Conservation (phyloP, 192 early-diverging fungal genomes). For the Funneliformis mosseae region DNA sequence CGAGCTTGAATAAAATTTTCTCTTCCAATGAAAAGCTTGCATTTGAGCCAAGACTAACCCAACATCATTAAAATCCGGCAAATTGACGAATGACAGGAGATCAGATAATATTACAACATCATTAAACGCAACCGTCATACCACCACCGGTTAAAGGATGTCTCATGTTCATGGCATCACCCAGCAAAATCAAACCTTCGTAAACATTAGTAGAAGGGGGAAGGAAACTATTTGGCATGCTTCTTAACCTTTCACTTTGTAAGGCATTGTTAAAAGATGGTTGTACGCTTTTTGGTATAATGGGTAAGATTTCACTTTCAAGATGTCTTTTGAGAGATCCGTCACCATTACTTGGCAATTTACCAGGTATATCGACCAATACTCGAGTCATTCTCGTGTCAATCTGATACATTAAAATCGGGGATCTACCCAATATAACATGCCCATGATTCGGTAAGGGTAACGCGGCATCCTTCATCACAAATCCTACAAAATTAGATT, state of each 20-base stretch:
- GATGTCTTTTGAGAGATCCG: slow-evolving; percentile 57
- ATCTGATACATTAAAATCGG: slow-evolving; percentile 88
- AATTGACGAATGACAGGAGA: slow-evolving; percentile 50
- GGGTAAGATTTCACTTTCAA: slow-evolving; percentile 64
- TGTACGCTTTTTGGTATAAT: slow-evolving; percentile 69
- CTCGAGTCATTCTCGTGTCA: slow-evolving; percentile 75
- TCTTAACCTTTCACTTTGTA: slow-evolving; percentile 74
- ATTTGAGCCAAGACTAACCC: slow-evolving; percentile 55
- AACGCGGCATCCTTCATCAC: slow-evolving; percentile 70
- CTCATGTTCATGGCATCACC: slow-evolving; percentile 98
- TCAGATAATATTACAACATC: slow-evolving; percentile 80
- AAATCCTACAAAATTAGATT: slow-evolving; percentile 76
- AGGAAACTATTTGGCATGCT: slow-evolving; percentile 91
- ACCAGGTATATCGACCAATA: slow-evolving; percentile 93
- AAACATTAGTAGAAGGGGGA: slow-evolving; percentile 77
- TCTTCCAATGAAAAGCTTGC: slow-evolving; percentile 72
- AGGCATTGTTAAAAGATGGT: slow-evolving; percentile 56
- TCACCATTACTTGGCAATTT: slow-evolving; percentile 69
- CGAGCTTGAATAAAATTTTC: slow-evolving; percentile 67
- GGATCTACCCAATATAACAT: slow-evolving; percentile 86
- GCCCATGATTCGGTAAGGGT: slow-evolving; percentile 85
- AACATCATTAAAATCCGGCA: slow-evolving; percentile 53
- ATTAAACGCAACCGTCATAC: slow-evolving; percentile 96
- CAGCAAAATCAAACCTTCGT: slow-evolving; percentile 76
- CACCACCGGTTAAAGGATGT: slow-evolving; percentile 93